Base-by-base conservation (phyloP, 805 yeast species). In the Candida railenensis region DNA sequence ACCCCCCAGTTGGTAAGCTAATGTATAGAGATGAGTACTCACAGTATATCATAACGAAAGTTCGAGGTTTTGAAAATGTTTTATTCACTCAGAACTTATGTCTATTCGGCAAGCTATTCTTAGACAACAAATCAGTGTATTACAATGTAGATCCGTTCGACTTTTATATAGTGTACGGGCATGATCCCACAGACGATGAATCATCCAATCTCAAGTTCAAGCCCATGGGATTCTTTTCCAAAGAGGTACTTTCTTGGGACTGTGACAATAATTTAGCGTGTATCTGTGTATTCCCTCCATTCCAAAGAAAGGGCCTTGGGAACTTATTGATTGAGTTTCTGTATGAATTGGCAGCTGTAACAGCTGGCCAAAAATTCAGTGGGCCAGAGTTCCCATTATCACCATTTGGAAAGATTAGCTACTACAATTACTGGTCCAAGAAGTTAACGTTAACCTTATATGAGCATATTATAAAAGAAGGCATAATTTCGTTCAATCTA, bases 341-440 rank as follows among this genome's bases (percentile, higher is more conserved):
- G 34, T 94, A 92, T 59, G 82, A 76, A 25, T 62, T 91, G 18
- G 89, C 96, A 0, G 69, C 51, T 37, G 48, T 54, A 14, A 67
- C 80, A 34, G 76, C 75, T 14, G 87, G 87, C 37, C 81, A 80
- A 25, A 54, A 71, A 18, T 64, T 79, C 1, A 89, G 96, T 49
- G 96, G 97, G 0, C 99, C 99, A 0, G 99, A 94, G 61, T 77
- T 82, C 52, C 99, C 99, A 0, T 67, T 94, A 8, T 87, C 96
- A 4, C 84, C 85, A 0, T 87, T 83, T 63, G 99, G 99, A 0
- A 74, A 76, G 44, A 67, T 80, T 8, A 80, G 91, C 4, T 94
- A 90, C 58, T 58, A 87, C 16, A 67, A 77, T 14, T 91, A 80
- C 64, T 94, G 98, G 99, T 71, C 86, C 4, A 71, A 76, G 41